These are phyloP conservation scores for Ceratocystis ficicola DNA, from an alignment of 2,329 filamentous ascomycete genomes.

Conservation along the genomic window DNA sequence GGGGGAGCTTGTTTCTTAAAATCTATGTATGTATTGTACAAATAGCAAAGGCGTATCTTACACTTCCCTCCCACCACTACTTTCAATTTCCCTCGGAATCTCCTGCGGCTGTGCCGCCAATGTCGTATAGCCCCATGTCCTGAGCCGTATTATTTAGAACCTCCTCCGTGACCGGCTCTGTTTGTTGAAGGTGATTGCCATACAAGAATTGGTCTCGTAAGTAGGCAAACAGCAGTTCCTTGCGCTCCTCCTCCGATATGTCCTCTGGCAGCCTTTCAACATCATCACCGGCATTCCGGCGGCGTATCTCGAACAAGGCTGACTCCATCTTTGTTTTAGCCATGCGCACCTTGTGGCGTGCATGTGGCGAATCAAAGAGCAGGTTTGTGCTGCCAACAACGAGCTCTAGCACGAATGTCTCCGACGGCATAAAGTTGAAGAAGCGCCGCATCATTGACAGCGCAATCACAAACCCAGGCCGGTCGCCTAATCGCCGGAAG, in stretches of 20 bases:
- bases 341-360: slow-evolving; percentile 33
- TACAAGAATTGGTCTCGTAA: slow-evolving; percentile 26
- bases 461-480: slow-evolving; percentile 36
- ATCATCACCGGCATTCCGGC: slow-evolving; percentile 26
- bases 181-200: slow-evolving; percentile 8
- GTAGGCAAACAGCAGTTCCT: slow-evolving; percentile 34
- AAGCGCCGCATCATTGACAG: slow-evolving; percentile 34
- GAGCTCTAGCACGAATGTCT: slow-evolving; percentile 38
- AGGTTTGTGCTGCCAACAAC: slow-evolving; percentile 36
- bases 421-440: slow-evolving; percentile 36
- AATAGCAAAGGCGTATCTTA: slow-evolving; percentile 5
- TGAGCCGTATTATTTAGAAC: slow-evolving; percentile 30
- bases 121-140: slow-evolving; percentile 36
- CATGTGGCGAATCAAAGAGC: slow-evolving; percentile 32
- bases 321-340: slow-evolving; percentile 36
- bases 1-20: neutral
- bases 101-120: slow-evolving; percentile 17
- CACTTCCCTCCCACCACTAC: slow-evolving; percentile 6
- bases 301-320: slow-evolving; percentile 24
- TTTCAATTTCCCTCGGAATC: slow-evolving; percentile 19
- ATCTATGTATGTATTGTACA: slow-evolving; percentile 17
- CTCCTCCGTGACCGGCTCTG: slow-evolving; percentile 24
- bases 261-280: slow-evolving; percentile 24
- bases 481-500: slow-evolving; percentile 37
- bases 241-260: slow-evolving; percentile 31